Evolutionary conservation across 306 rosid species (phyloP).

Genomic region (Castanea mollissima): DNA sequence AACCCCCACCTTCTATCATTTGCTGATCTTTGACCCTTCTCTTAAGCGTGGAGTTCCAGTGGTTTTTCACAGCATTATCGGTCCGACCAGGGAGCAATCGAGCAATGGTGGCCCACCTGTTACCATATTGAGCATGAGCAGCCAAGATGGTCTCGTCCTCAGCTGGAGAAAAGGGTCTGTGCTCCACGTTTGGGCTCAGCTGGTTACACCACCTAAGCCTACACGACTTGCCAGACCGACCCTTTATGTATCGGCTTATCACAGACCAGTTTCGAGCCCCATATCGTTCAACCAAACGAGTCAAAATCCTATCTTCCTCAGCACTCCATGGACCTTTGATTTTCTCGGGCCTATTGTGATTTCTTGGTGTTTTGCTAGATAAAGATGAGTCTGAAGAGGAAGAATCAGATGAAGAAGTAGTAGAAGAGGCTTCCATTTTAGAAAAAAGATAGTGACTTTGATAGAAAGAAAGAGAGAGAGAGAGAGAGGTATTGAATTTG

Average conservation of each 20-base stretch:
- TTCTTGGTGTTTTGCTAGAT: constrained; percentile 3
- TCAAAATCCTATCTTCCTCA: constrained; percentile 79
- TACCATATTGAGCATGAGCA: constrained; percentile 75
- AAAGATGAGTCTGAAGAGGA: constrained; percentile 61
- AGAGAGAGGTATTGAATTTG: background rate
- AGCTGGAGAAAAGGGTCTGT: constrained; percentile 69
- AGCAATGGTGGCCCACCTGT: constrained; percentile 98
- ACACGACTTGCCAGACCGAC: constrained; percentile 94
- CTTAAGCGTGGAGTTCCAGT: constrained; percentile 97
- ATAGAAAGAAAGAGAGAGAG: background rate
- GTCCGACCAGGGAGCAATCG: constrained; percentile 87
- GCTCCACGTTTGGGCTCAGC: constrained; percentile 84
- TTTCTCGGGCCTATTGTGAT: constrained; percentile 31
- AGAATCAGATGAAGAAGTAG: constrained; percentile 62
- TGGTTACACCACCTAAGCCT: constrained; percentile 96
- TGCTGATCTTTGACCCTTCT: constrained; percentile 40
- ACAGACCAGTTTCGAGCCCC: constrained; percentile 92
- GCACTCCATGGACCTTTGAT: constrained; percentile 99
- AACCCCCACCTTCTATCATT: background rate
- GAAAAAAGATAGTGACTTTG: background rate
- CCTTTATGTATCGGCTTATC: constrained; percentile 77
- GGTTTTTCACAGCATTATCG: constrained; percentile 92
- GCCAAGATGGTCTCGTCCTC: constrained; percentile 80
- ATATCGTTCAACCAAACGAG: constrained; percentile 70
- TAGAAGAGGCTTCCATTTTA: constrained; percentile 46